Evolutionary conservation across 371 early-diverging fungal species (phyloP), one percentile per base, ranked within the genome.

Genomic region (Mucor velutinosus): DNA sequence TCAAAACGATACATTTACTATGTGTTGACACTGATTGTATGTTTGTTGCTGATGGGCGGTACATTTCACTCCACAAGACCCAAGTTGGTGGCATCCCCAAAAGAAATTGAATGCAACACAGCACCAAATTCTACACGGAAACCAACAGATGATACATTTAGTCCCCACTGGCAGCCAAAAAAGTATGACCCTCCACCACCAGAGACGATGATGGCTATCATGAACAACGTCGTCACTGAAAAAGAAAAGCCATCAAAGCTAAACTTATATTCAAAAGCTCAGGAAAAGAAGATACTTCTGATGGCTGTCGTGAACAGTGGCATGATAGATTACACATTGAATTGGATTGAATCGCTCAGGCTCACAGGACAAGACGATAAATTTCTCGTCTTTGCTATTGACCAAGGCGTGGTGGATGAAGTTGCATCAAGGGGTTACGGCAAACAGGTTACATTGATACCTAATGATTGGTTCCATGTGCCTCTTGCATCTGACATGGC

Each of bases 261-360:
- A 33, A 25, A 58, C 25, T 45, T 19, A 8, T n/a, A 45, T 7
- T 45, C 45, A n/a, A n/a, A 45, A 6, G 45, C 19, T 8, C 45
- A 45, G 7, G 45, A 45, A 7, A 65, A 65, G 1, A 58, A 23
- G n/a, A 58, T 74, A 17, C 43, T 79, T 23, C 41, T 79, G 32
- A 76, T 72, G 14, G 76, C 79, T 7, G 79, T 80, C 29, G 79
- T 69, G 27, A 79, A 76, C 33, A 58, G 53, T 30, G 79, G 79
- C 30, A 79, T 79, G 79, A 61, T 74, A 7, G 74, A 76, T 14
- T 76, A 76, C 51, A 76, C 76, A 2, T 58, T 79, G 17, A 79
- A 79, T 64, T 79, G 79, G 79, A 74, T 76, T n/a, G 74, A 79
- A 47, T 79, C 79, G 1, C 65, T 79, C n/a, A 45, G 58, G 21